These are phyloP conservation scores for Amphirosellinia nigrospora DNA, from an alignment of 495 filamentous ascomycete genomes.

Conservation along the genomic window DNA sequence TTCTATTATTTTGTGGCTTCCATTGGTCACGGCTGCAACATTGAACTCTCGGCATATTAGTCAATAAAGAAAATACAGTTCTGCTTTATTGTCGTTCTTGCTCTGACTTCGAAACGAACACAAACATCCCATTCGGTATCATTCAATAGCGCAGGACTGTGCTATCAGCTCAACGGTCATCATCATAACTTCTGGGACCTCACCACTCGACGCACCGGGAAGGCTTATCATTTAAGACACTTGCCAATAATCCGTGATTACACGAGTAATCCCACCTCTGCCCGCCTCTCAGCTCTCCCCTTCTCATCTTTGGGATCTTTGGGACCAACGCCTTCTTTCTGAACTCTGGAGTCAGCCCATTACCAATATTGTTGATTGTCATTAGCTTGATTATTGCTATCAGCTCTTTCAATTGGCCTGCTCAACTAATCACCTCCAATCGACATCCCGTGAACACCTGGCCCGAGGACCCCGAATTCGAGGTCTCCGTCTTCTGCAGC, in stretches of 20 bases:
- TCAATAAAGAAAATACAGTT: not conserved
- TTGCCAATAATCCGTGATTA: constrained; percentile 1
- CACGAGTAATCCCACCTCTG: not conserved
- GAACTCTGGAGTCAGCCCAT: not conserved
- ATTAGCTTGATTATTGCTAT: not conserved
- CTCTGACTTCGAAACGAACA: not conserved
- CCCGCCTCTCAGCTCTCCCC: not conserved
- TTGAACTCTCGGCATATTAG: not conserved
- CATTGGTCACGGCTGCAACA: constrained; percentile 10
- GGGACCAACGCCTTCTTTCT: not conserved
- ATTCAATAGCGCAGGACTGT: not conserved
- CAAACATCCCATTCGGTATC: not conserved
- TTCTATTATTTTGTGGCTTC: constrained; percentile 22
- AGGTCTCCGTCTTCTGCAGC: constrained; percentile 16
- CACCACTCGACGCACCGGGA: not conserved
- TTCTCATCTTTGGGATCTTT: not conserved
- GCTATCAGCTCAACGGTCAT: not conserved
- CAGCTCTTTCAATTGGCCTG: not conserved
- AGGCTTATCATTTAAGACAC: constrained; percentile 4
- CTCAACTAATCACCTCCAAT: not conserved
- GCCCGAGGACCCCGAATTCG: constrained; percentile 2
- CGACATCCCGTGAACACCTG: constrained; percentile 7
- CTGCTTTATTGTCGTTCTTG: not conserved
- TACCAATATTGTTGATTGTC: not conserved
- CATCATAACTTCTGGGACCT: not conserved